Base-by-base conservation (phyloP, 805 yeast species). In the Clavispora asparagi region DNA sequence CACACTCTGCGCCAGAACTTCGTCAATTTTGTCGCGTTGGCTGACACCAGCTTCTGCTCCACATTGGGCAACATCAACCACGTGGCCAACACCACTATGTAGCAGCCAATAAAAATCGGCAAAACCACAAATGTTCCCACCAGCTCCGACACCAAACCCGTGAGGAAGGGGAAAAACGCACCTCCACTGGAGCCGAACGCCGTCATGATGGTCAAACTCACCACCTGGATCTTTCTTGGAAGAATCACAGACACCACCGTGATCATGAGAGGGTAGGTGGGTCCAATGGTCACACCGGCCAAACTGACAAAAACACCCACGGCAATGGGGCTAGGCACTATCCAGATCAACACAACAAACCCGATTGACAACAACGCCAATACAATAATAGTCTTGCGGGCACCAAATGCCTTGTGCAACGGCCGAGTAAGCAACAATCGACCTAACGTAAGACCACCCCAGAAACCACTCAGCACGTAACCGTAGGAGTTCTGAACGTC, bases 151-250 rank as follows among this genome's bases (percentile, higher is more conserved):
- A 55, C 48, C 47, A 59, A 50, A 3, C 63, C 63, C 11, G 54
- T 54, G 35, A 59, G 23, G 39, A 60, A 59, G 4, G 63, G 62
- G 32, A 60, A 43, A 10, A 60, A 9, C 7, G 63, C 63, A 1
- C 62, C 61, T 7, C 62, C 62, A 23, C 58, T 55, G 13, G 61
- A 52, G 11, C 62, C 63, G 46, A 60, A 60, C 10, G 62, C 61
- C 1, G 61, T 53, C 43, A 54, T 49, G 42, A 59, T 59, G n/a
- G 61, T 59, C 26, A 57, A 43, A n/a, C 56, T 46, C 40, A 56
- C 52, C 28, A 59, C 56, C 42, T 57, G 63, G 37, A 60, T 60
- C 41, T 56, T 57, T 19, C 62, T 43, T 4, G 62, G 62, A 36
- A 60, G 51, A 48, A 57, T 51, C 2, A 47, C 53, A 7, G 57